Conservation (phyloP, 2,329 filamentous ascomycete species). For the Trichophyton rubrum region DNA sequence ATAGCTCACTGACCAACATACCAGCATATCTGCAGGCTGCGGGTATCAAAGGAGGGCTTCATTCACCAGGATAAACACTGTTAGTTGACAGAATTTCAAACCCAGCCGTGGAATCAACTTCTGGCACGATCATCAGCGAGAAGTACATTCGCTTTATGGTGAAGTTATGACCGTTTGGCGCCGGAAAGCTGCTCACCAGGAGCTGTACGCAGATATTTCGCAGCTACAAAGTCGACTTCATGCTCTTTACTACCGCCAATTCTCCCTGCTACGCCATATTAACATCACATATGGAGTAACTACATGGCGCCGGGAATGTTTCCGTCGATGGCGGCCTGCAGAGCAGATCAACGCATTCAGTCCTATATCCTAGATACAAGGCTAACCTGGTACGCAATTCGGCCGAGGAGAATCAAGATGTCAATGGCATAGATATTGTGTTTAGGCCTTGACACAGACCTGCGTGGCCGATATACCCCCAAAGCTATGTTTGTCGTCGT, state of each 20-base stretch:
- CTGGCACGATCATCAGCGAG: not conserved
- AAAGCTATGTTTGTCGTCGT: not conserved
- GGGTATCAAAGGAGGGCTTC: not conserved
- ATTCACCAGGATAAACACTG: not conserved
- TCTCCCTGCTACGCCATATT: not conserved
- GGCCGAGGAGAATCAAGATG: constrained; percentile 25
- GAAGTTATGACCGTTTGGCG: no score
- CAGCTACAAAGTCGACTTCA: not conserved
- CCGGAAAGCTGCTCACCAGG: not conserved
- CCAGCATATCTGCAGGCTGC: not conserved
- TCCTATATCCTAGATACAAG: not conserved
- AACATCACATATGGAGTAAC: not conserved
- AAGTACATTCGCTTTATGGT: no score
- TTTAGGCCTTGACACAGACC: constrained; percentile 35
- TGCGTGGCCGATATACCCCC: constrained; percentile 19
- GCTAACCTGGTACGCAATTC: constrained; percentile 17
- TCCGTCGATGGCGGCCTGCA: not conserved
- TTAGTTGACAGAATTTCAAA: not conserved
- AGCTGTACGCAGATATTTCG: not conserved
- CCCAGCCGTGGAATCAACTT: not conserved
- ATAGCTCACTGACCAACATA: not conserved
- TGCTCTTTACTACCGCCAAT: not conserved
- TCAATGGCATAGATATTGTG: constrained; percentile 31
- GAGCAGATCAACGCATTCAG: not conserved
- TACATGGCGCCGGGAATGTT: not conserved